These are phyloP conservation scores for Circinella minor DNA, from an alignment of 371 early-diverging fungal species.

Conservation along the genomic window DNA sequence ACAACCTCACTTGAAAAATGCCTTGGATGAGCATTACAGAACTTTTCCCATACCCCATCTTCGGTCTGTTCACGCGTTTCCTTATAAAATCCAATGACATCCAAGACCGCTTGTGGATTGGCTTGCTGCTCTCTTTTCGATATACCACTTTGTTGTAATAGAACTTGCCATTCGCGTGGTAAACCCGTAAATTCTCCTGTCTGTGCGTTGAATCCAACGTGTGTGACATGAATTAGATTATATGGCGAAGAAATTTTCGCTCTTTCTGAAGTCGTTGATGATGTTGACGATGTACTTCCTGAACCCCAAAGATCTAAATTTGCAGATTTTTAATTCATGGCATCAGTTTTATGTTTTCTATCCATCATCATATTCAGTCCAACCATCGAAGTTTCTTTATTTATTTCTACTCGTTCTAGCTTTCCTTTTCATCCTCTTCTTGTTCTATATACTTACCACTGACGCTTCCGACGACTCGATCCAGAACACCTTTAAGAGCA, in stretches of 20 bases:
- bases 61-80: constrained; percentile 66
- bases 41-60: constrained; percentile 88
- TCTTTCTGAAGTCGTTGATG: constrained; percentile 13
- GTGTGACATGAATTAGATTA: constrained; percentile 95
- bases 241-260: constrained; percentile 81
- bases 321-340: neutral
- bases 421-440: neutral
- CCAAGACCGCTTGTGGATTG: constrained; percentile 94
- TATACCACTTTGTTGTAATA: constrained; percentile 92
- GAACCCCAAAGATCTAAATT: constrained; percentile 4
- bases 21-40: constrained; percentile 62
- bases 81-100: constrained; percentile 93
- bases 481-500: constrained; percentile 69
- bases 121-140: constrained; percentile 92
- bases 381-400: neutral
- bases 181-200: constrained; percentile 94
- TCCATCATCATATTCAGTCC: too few species aligned
- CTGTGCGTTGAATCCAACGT: constrained; percentile 88
- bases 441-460: constrained; percentile 47
- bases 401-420: neutral
- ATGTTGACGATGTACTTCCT: constrained; percentile 7
- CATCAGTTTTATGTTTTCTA: neutral
- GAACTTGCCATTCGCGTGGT: constrained; percentile 91
- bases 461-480: constrained; percentile 64
- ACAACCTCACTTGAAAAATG: constrained; percentile 20